These are phyloP conservation scores for Hymenoscyphus fructigenus DNA, from an alignment of 2,329 filamentous ascomycete species.

Conservation along the genomic window DNA sequence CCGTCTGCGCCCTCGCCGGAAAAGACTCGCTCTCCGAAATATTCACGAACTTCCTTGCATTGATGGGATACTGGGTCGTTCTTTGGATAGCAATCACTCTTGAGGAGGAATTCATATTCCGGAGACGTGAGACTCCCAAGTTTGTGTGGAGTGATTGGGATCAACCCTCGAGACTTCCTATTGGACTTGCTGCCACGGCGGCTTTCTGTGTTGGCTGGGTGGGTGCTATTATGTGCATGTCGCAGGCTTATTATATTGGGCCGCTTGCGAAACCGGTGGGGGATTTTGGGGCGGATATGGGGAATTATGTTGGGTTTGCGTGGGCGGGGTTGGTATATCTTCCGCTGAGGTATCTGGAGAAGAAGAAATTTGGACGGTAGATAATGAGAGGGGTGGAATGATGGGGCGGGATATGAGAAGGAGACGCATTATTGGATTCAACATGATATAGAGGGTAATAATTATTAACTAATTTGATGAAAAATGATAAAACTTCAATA, in stretches of 20 bases:
- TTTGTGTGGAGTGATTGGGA: slow-evolving; percentile 65
- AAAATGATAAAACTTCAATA: neutral
- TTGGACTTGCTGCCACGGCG: slow-evolving; percentile 59
- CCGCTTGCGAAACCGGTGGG: slow-evolving; percentile 59
- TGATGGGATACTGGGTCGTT: slow-evolving; percentile 70
- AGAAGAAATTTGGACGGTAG: slow-evolving; percentile 36
- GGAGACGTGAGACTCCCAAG: slow-evolving; percentile 39
- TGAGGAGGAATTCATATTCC: slow-evolving; percentile 63
- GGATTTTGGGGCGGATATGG: slow-evolving; percentile 37
- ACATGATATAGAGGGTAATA: neutral
- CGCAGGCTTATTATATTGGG: slow-evolving; percentile 65
- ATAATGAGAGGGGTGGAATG: neutral
- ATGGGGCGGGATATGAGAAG: neutral
- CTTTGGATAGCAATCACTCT: slow-evolving; percentile 64
- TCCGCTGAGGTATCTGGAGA: slow-evolving; percentile 36
- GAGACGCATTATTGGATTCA: neutral
- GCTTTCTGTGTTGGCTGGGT: slow-evolving; percentile 66
- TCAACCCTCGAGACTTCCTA: slow-evolving; percentile 54
- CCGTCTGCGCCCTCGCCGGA: slow-evolving; percentile 63
- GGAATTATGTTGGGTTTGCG: slow-evolving; percentile 51
- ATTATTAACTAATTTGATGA: neutral
- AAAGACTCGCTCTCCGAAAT: slow-evolving; percentile 60
- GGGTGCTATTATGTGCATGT: slow-evolving; percentile 65
- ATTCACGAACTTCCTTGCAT: slow-evolving; percentile 66
- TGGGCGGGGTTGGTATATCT: slow-evolving; percentile 59